Percentiles rank a stretch among this genome's conserved stretches.
Conservation (phyloP, 768 basidiomycete genomes). For the Podaxis sp. region DNA sequence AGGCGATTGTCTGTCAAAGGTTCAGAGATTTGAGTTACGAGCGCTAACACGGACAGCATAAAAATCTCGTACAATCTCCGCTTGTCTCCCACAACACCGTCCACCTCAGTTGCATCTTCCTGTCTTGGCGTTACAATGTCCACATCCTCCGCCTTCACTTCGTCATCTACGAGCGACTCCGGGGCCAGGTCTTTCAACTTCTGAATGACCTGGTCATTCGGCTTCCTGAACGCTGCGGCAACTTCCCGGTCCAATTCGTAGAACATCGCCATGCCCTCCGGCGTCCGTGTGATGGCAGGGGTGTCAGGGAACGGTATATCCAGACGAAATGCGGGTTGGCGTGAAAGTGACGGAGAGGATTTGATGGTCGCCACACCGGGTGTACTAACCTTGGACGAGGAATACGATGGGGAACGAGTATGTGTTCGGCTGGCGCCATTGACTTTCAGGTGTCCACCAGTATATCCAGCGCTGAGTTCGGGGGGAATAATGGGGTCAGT, state of each 20-base stretch:
- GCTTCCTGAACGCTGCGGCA: conserved; percentile 19
- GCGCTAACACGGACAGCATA: not conserved
- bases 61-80: conserved; percentile 44
- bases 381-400: conserved; percentile 21
- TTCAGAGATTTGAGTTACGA: not conserved
- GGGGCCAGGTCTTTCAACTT: conserved; percentile 33
- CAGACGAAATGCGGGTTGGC: conserved; percentile 10
- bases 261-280: conserved; percentile 71
- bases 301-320: conserved; percentile 60
- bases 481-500: conserved; percentile 63
- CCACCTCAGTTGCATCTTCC: conserved; percentile 22
- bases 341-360: conserved; percentile 19
- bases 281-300: conserved; percentile 65
- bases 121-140: conserved; percentile 11
- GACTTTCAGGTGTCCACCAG: conserved; percentile 27
- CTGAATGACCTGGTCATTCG: conserved; percentile 19
- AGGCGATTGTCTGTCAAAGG: not conserved
- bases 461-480: conserved; percentile 28
- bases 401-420: conserved; percentile 35
- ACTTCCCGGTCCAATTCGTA: conserved; percentile 52
- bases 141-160: conserved; percentile 26
- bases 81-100: conserved; percentile 50
- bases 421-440: conserved; percentile 39
- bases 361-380: conserved; percentile 24
- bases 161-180: conserved; percentile 28